Base-by-base conservation (phyloP, 2,329 filamentous ascomycete species). In the Botrytis sinoallii region DNA sequence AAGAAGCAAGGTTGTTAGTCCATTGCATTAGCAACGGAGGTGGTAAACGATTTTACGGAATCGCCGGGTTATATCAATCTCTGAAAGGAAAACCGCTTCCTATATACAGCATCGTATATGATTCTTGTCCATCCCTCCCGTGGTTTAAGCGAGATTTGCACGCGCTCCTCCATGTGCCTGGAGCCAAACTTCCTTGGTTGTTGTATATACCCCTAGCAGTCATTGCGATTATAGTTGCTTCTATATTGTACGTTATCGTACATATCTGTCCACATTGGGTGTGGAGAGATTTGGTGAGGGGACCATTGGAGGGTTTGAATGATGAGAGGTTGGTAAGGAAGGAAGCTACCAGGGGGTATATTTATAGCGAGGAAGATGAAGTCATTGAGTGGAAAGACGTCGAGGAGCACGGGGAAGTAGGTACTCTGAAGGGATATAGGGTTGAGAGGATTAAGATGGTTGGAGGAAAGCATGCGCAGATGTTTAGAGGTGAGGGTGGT, bases 11-110 rank as follows among this genome's bases (percentile, higher is more conserved):
- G 3, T 81, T 89, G 20, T 80, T 89, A 29, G 78, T 87, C 1
- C 88, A 89, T 72, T 81, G 82, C 76, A 88, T 90, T 84, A 89
- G 87, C 75, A 90, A 89, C 79, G 88, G 87, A 0, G 88, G 88
- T 22, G 86, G 84, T 25, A 87, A 77, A 42, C 59, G 77, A 12
- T 60, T 76, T 2, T 79, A 77, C 48, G 74, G 59, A 7, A 74
- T 80, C 7, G 69, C 75, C 10, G 74, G 60, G 20, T 70, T 70
- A 0, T 79, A 77, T 64, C 63, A 68, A 8, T 64, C 71, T 2
- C 16, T 57, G 9, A 77, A 76, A 2, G 76, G 76, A 2, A 74
- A 72, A 6, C 68, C 77, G 3, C 69, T 79, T 12, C 75, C 75
- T 5, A 73, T 72, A 2, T 73, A 73, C 66, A 67, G 73, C 1